Conservation (phyloP, 2,329 filamentous ascomycete genomes). For the Venturia oleaginea region DNA sequence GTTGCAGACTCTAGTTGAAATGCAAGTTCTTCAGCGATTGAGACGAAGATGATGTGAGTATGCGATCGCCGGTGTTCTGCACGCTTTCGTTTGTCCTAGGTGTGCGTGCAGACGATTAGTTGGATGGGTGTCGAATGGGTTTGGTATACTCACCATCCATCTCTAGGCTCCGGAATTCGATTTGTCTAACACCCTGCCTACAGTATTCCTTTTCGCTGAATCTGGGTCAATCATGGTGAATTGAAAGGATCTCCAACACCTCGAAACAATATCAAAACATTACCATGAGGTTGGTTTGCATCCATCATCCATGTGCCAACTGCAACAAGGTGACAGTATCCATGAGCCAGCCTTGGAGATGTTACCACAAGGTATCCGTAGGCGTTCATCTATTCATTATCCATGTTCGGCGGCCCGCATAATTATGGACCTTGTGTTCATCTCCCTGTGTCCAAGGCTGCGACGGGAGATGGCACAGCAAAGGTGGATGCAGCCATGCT, state of each 20-base stretch:
- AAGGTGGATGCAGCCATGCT: neutral
- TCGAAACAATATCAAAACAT: neutral
- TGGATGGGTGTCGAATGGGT: neutral
- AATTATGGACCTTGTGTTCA: neutral
- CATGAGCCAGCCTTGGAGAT: no score
- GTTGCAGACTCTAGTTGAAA: neutral
- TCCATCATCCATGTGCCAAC: neutral
- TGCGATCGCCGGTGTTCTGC: neutral
- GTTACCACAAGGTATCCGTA: no score
- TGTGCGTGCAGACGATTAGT: neutral
- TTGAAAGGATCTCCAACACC: no score
- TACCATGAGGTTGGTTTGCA: neutral
- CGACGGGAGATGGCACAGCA: neutral
- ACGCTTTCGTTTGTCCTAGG: neutral
- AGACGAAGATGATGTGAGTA: neutral
- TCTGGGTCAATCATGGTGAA: no score
- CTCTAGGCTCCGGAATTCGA: no score
- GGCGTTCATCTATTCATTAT: no score
- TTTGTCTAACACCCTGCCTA: no score
- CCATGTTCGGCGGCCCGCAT: neutral
- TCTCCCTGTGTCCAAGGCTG: neutral
- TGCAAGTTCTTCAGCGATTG: neutral
- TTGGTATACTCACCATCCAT: no score
- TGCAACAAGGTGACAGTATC: no score
- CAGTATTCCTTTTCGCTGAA: no score